Conservation (phyloP, 1,284 basidiomycete species). For the Trichosporon asahii region DNA sequence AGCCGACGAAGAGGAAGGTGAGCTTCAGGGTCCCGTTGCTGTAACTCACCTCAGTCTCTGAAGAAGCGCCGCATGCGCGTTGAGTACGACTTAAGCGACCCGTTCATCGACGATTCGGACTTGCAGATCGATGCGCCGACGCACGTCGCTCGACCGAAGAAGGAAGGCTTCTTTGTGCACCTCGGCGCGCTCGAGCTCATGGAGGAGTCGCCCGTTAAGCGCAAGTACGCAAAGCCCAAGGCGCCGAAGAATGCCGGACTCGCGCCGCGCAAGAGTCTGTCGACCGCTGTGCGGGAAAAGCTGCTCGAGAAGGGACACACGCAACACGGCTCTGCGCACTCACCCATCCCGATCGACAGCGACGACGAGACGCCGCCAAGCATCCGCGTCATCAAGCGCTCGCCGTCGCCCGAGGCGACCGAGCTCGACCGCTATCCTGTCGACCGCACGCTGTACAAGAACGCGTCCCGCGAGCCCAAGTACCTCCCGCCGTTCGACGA, state of each 20-base stretch:
- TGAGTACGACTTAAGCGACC: slow-evolving; percentile 85
- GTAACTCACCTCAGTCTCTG: slow-evolving; percentile 5
- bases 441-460: slow-evolving; percentile 34
- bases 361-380: slow-evolving; percentile 20
- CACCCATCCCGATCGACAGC: slow-evolving; percentile 23
- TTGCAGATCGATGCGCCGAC: slow-evolving; percentile 83
- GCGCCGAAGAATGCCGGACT: slow-evolving; percentile 22
- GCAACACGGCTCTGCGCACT: slow-evolving; percentile 6
- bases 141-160: slow-evolving; percentile 86
- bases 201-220: slow-evolving; percentile 32
- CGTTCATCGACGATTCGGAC: slow-evolving; percentile 97
- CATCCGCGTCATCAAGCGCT: slow-evolving; percentile 13
- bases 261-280: slow-evolving; percentile 20
- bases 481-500: slow-evolving; percentile 37
- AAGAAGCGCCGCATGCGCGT: slow-evolving; percentile 57
- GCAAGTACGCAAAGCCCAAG: slow-evolving; percentile 17
- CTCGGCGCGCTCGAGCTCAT: slow-evolving; percentile 75
- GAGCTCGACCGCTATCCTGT: slow-evolving; percentile 14
- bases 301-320: background rate
- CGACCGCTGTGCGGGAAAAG: slow-evolving; percentile 15
- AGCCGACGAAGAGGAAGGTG: slow-evolving; percentile 28
- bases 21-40: background rate
- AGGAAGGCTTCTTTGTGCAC: slow-evolving; percentile 90
- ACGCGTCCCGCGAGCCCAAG: slow-evolving; percentile 30
- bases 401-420: slow-evolving; percentile 12